These are phyloP conservation scores for Boletus rubroflammeus DNA, from an alignment of 768 basidiomycete species.

Conservation along the genomic window DNA sequence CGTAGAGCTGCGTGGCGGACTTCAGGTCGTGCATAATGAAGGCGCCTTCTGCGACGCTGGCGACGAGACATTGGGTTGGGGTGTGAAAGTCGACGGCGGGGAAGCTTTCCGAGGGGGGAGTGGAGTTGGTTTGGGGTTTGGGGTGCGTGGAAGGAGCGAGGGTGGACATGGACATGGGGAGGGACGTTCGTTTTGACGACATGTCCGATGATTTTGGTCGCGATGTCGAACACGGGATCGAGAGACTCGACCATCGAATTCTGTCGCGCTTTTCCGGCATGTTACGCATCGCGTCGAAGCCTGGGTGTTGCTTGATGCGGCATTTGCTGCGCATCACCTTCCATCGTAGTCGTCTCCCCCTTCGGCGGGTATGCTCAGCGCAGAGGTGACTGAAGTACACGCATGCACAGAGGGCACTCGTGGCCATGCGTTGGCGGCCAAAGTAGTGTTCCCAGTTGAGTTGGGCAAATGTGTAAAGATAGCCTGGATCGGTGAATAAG, in stretches of 20 bases:
- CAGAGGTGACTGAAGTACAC: background rate
- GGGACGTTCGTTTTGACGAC: constrained; percentile 79
- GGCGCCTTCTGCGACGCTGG: constrained; percentile 91
- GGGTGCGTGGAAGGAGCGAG: too few species aligned
- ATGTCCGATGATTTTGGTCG: constrained; percentile 90
- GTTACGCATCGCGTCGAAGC: background rate
- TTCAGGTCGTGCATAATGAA: constrained; percentile 95
- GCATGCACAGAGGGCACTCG: background rate
- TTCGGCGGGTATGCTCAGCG: background rate
- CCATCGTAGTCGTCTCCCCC: background rate
- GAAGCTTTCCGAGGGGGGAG: constrained; percentile 46
- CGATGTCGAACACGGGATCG: constrained; percentile 88
- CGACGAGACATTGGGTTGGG: constrained; percentile 79
- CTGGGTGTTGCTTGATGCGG: background rate
- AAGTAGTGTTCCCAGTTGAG: background rate
- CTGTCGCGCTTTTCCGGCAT: background rate
- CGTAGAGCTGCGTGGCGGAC: constrained; percentile 89
- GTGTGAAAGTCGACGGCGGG: constrained; percentile 93
- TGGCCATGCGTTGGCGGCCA: background rate
- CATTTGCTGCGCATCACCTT: background rate
- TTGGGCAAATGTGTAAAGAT: background rate
- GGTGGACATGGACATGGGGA: background rate
- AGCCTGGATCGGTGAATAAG: background rate
- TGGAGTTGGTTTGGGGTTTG: too few species aligned
- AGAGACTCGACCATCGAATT: constrained; percentile 91